Evolutionary conservation across 2,329 filamentous ascomycete species (phyloP).

Genomic region (Colletotrichum lentis): DNA sequence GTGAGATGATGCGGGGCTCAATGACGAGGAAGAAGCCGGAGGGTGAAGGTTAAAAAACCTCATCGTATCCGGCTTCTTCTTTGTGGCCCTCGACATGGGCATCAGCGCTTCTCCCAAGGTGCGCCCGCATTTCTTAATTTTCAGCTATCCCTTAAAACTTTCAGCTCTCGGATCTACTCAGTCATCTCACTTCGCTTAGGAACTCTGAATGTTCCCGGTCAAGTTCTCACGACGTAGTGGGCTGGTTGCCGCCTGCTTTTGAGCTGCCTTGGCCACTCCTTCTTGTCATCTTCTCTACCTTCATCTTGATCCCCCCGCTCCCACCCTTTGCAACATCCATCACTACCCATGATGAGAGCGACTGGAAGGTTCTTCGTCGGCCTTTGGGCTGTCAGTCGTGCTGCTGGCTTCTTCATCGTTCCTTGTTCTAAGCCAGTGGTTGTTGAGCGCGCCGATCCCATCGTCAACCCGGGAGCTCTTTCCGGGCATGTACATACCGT

Average conservation of each 20-base stretch:
- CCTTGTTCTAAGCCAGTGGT: constrained; percentile 37
- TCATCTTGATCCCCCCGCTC: neutral
- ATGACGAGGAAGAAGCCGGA: neutral
- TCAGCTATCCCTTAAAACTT: neutral
- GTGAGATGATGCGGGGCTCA: neutral
- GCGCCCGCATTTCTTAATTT: neutral
- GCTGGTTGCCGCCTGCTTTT: neutral
- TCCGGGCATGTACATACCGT: constrained; percentile 68
- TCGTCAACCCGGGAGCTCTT: constrained; percentile 62
- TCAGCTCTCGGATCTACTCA: neutral
- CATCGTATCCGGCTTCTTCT: constrained; percentile 6
- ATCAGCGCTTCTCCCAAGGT: neutral
- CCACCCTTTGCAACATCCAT: neutral
- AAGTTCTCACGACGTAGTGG: neutral
- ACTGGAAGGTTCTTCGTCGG: constrained; percentile 5
- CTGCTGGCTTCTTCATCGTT: constrained; percentile 35
- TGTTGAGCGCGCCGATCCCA: constrained; percentile 64
- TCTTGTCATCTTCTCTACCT: neutral
- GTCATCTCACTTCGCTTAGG: neutral
- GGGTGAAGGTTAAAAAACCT: constrained; percentile 15
- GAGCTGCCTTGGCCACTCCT: neutral
- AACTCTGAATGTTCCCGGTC: neutral
- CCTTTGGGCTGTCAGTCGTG: constrained; percentile 13
- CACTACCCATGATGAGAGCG: constrained; percentile 15
- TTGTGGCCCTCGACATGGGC: neutral